Percentiles rank a stretch among this genome's conserved stretches.
phyloP scores from a whole-genome alignment of 1,284 basidiomycete species.

The Moesziomyces sp. region DNA sequence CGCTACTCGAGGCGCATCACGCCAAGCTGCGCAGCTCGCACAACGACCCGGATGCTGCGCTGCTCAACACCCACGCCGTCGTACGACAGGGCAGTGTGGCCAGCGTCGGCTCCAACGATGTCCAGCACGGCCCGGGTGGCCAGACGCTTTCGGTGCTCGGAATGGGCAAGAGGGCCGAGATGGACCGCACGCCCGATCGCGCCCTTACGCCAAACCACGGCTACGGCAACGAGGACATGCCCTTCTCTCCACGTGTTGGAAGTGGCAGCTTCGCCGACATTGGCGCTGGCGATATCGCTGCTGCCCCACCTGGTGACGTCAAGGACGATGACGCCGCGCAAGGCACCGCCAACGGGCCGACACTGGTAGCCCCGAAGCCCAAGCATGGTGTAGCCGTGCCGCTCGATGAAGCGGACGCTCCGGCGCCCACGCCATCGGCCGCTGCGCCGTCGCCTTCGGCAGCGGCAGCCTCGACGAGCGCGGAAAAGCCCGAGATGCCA shows the following conservation, averaged over 20 bases:
- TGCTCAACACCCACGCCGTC: slow-evolving; percentile 16
- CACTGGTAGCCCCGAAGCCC: slow-evolving; percentile 33
- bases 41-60: not conserved
- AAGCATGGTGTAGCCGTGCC: slow-evolving; percentile 37
- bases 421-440: slow-evolving; percentile 22
- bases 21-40: slow-evolving; percentile 31
- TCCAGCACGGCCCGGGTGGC: slow-evolving; percentile 49
- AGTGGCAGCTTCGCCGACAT: slow-evolving; percentile 28
- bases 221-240: slow-evolving; percentile 24
- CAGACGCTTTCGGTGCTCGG: slow-evolving; percentile 52
- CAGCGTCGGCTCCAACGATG: slow-evolving; percentile 41
- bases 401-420: slow-evolving; percentile 23
- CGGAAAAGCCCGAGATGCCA: slow-evolving; percentile 40
- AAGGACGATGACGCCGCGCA: slow-evolving; percentile 4
- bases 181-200: slow-evolving; percentile 41
- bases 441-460: slow-evolving; percentile 7
- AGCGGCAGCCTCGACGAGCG: not conserved
- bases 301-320: slow-evolving; percentile 38
- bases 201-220: slow-evolving; percentile 46
- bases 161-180: slow-evolving; percentile 27
- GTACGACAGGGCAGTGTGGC: slow-evolving; percentile 28
- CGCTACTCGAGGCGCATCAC: slow-evolving; percentile 55
- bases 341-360: slow-evolving; percentile 1
- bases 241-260: slow-evolving; percentile 31
- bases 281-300: slow-evolving; percentile 33